Evolutionary conservation across 306 rosid species (phyloP).

Genomic region (Prunus salicina): DNA sequence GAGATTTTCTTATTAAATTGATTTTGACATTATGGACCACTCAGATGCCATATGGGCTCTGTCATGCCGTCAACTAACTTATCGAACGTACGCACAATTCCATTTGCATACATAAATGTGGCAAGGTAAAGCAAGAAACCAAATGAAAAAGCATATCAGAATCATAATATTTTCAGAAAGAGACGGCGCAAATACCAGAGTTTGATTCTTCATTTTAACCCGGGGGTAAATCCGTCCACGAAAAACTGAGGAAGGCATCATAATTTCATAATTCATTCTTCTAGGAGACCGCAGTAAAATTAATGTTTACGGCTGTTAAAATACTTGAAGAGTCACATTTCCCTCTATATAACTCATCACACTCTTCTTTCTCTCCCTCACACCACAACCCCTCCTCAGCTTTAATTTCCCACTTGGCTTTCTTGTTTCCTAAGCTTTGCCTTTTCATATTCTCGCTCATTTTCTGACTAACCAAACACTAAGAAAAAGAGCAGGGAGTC

Average conservation of each 20-base stretch:
- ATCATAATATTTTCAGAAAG: background rate
- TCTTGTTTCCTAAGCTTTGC: constrained; percentile 1
- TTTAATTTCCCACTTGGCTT: background rate
- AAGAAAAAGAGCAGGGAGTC: background rate
- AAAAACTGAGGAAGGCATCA: background rate
- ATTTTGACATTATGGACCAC: background rate
- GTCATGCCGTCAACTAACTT: background rate
- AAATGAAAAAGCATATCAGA: background rate
- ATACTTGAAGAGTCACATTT: background rate
- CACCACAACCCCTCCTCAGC: background rate
- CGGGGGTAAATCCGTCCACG: background rate
- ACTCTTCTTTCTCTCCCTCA: background rate
- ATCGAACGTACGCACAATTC: background rate
- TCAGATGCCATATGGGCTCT: background rate
- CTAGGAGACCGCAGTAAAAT: background rate
- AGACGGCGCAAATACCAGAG: background rate
- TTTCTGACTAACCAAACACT: background rate
- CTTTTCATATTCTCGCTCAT: background rate
- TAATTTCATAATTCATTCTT: too few species aligned
- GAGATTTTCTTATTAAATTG: background rate
- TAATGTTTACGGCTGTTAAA: background rate
- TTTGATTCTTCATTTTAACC: background rate
- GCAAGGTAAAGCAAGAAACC: too few species aligned
- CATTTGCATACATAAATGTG: background rate
- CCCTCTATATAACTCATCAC: constrained; percentile 5